Evolutionary conservation across 164 flowering plant genomes (phyloP), one percentile per base, ranked within the genome.

Genomic region (Cinnamomum chago): DNA sequence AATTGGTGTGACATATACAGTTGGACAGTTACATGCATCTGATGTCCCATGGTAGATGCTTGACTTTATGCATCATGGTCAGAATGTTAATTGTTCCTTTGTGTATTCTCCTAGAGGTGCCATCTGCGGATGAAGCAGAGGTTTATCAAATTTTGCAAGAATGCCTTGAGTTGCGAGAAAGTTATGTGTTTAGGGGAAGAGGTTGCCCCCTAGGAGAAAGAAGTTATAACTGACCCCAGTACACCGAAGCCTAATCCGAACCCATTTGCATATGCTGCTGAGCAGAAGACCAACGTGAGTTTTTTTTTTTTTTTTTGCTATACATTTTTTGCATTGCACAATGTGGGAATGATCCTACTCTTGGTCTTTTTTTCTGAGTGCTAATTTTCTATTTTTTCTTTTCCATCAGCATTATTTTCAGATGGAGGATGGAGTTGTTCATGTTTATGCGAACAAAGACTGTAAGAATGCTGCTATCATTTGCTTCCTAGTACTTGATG

Each of bases 401-500:
- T 40, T 68, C 73, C 65, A 66, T 76, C 97, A 96, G 99, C 99
- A 96, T 78, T 83, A 84, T 77, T 96, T 89, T 83, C 89, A 87
- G 81, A 90, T 92, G 99, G 93, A 87, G 80, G 97, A 95, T 82
- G 99, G 99, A 20, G 97, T 94, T 27, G 86, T 91, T 79, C 95
- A 90, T 77, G 99, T 96, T 51, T 96, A 89, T 82, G 89, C 88
- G 72, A 89, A 90, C 73, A 88, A 90, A 87, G 88, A 92, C 72
- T 83, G 98, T 96, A 81, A 90, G 94, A 60, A 33, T 73, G 58
- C 71, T 17, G 10, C 2, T 67, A 28, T 28, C 20, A 33, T 67
- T 67, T 67, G 27, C 28, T 67, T 67, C n/a, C 60, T 67, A 17
- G 3, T 33, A 33, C 20, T 67, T 67, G 3, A 17, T 15, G 33